Percentiles rank a stretch among this genome's conserved stretches.
These are phyloP conservation scores for Blastomyces parvus DNA, from an alignment of 2,329 filamentous ascomycete species.

Conservation along the genomic window DNA sequence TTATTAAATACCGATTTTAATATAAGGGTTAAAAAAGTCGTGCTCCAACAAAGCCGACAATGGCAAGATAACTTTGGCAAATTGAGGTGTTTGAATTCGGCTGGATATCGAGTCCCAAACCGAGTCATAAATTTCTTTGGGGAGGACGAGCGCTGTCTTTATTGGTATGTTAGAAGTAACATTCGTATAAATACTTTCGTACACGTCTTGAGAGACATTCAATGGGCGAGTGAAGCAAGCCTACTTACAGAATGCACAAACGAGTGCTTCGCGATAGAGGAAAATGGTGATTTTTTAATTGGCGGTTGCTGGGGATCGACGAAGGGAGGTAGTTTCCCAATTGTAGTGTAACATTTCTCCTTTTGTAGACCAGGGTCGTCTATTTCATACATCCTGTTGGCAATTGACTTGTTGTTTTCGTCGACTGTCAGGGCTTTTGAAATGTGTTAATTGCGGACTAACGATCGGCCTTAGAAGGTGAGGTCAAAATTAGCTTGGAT, in stretches of 20 bases:
- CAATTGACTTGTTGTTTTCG: not conserved
- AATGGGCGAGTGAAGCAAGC: not conserved
- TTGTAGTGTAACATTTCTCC: conserved; percentile 64
- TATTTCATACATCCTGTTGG: conserved; percentile 36
- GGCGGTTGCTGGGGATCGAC: conserved; percentile 62
- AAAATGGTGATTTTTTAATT: conserved; percentile 66
- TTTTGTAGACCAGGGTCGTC: conserved; percentile 29
- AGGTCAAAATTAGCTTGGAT: not conserved
- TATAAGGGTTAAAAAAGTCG: conserved; percentile 72
- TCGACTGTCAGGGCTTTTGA: not conserved
- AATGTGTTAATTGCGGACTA: not conserved
- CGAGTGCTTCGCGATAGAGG: conserved; percentile 52
- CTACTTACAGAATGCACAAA: conserved; percentile 57
- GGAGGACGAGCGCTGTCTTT: conserved; percentile 57
- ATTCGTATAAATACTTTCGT: not conserved
- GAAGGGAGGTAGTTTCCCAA: conserved; percentile 56
- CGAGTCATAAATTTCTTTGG: conserved; percentile 50
- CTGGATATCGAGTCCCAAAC: conserved; percentile 46
- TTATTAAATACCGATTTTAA: conserved; percentile 57
- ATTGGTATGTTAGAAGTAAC: not conserved
- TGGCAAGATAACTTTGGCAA: conserved; percentile 62
- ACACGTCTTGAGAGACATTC: not conserved
- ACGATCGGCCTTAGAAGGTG: not conserved
- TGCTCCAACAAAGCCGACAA: conserved; percentile 62
- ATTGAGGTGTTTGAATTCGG: conserved; percentile 38